These are phyloP conservation scores for Rhipidocladum racemiflorum DNA, from an alignment of 176 grass and related monocot species.

Conservation along the genomic window DNA sequence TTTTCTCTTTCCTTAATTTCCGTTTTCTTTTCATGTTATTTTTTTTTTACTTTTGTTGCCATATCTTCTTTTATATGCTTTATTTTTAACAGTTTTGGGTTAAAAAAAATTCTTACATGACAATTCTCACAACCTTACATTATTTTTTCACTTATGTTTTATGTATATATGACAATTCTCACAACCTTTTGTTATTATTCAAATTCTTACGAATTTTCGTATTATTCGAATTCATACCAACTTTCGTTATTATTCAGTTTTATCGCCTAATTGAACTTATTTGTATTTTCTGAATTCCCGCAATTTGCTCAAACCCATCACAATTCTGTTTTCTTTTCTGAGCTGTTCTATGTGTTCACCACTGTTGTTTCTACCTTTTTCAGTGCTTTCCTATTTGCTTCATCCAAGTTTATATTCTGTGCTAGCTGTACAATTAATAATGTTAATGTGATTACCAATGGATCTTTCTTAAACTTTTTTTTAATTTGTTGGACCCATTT, in stretches of 20 bases:
- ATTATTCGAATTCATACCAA: not conserved
- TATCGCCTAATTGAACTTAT: not conserved
- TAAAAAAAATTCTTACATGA: not conserved
- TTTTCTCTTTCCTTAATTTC: not conserved
- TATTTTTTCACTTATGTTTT: not conserved
- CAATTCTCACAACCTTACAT: too few species aligned
- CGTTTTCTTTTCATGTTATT: not conserved
- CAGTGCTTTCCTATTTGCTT: not conserved
- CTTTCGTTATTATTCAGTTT: not conserved
- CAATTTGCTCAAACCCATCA: not conserved
- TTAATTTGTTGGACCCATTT: not conserved
- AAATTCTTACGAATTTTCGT: not conserved
- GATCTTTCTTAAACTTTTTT: not conserved
- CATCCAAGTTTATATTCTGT: not conserved
- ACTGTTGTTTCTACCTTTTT: not conserved
- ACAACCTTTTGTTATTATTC: not conserved
- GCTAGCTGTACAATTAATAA: not conserved
- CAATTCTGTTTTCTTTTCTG: not conserved
- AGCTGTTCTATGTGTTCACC: not conserved
- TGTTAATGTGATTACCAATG: not conserved
- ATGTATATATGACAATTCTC: not conserved
- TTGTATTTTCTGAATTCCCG: not conserved
- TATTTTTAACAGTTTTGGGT: not conserved
- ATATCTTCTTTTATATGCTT: not conserved
- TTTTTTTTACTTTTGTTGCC: not conserved